Base-by-base conservation (phyloP, 139 green algal species). In the Desmodesmus armatus region DNA sequence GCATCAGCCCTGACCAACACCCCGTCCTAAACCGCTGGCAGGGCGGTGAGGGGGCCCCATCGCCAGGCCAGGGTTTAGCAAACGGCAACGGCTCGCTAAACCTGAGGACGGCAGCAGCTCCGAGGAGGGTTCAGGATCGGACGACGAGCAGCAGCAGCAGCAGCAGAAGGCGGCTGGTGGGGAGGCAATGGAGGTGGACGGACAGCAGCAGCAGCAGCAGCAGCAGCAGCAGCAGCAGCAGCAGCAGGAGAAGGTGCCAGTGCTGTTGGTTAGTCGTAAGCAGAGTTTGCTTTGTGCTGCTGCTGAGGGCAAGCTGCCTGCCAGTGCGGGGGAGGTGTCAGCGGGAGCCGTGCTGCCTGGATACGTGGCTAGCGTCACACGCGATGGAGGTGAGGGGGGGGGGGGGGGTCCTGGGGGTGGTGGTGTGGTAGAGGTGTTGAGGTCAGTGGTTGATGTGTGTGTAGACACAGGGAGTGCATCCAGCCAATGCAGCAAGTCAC, bases 321-420 rank as follows among this genome's bases (percentile, higher is more conserved):
- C 37, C 0, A 35, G 11, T 3, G 25, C 95, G 3, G 83, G 81
- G 0, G 89, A 91, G 13, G 88, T 97, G 11, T 41, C 41, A 13
- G 78, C 91, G 75, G 90, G 89, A 2, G 69, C 82, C 19, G 37
- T 94, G 25, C 76, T 95, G 53, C 88, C 95, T 2, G 97, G 95
- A 37, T 99, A 96, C 58, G 93, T 99, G 5, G 93, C 93, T 11
- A 92, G 40, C 37, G 87, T 98, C 1, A 96, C 91, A 0, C 25
- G 51, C 0, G 92, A 96, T 65, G 49, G 47, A 0, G 47, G 69
- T 77, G 11, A 29, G n/a, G n/a, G n/a, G n/a, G n/a, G n/a, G n/a
- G n/a, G n/a, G n/a, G n/a, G n/a, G n/a, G n/a, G n/a, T n/a, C n/a
- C n/a, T n/a, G n/a, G n/a, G n/a, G n/a, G n/a, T n/a, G n/a, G n/a